Evolutionary conservation across 805 yeast species (phyloP).

Genomic region (Starmerella floricola): DNA sequence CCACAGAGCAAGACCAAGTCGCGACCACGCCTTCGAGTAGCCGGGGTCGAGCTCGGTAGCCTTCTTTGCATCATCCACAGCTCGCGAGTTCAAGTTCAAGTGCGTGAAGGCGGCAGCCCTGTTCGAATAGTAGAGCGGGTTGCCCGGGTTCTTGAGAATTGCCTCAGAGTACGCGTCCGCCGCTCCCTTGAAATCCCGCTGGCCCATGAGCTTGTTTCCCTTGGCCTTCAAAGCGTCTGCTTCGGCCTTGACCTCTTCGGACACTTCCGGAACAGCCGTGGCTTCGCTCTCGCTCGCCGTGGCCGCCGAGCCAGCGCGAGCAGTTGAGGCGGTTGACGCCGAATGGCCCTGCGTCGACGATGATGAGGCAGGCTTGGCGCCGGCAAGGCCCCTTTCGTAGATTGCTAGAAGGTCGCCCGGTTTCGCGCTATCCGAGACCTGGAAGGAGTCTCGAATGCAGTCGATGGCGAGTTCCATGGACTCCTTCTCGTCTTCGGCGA

Average conservation of each 20-base stretch:
- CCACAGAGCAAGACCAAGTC: constrained; percentile 86
- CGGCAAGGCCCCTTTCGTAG: constrained; percentile 12
- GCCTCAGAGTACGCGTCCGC: constrained; percentile 72
- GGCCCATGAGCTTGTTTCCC: constrained; percentile 85
- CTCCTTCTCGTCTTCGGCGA: constrained; percentile 70
- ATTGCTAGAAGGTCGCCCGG: constrained; percentile 20
- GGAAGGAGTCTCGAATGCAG: constrained; percentile 80
- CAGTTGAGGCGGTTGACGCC: constrained; percentile 4
- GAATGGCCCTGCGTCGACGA: background rate
- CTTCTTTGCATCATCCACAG: constrained; percentile 68
- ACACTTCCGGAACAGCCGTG: constrained; percentile 18
- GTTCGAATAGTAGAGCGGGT: constrained; percentile 80
- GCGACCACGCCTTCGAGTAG: constrained; percentile 86
- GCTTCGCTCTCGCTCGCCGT: constrained; percentile 23
- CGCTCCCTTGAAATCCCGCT: constrained; percentile 57
- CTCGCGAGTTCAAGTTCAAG: constrained; percentile 55
- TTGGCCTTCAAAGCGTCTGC: constrained; percentile 80
- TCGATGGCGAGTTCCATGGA: constrained; percentile 89
- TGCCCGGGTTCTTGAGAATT: constrained; percentile 51
- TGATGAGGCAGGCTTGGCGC: constrained; percentile 2
- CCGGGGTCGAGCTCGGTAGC: constrained; percentile 69
- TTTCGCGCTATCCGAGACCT: constrained; percentile 37
- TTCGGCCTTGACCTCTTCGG: constrained; percentile 43
- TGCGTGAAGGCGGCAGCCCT: constrained; percentile 96
- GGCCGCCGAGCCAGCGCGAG: constrained; percentile 19